phyloP scores from a whole-genome alignment of 208 protist genomes.

The Acanthamoeba sp. region DNA sequence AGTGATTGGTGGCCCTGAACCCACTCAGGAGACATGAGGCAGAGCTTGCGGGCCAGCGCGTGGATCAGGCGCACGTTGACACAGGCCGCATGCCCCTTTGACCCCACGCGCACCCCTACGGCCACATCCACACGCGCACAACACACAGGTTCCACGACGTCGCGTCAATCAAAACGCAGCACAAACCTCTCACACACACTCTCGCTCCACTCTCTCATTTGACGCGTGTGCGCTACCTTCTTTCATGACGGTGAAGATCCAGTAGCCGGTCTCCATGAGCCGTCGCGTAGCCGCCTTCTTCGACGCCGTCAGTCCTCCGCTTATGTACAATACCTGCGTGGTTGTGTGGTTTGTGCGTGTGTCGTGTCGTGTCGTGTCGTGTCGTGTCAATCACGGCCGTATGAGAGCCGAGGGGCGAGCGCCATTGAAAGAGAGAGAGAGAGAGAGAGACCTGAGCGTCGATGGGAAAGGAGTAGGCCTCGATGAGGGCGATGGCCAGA shows the following conservation, averaged over 20 bases:
- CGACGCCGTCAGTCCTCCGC: neutral
- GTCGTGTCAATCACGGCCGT: too few relatives aligned
- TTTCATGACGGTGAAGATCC: slow-evolving; percentile 30
- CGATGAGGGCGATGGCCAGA: slow-evolving; percentile 19
- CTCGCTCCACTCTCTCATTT: too few relatives aligned
- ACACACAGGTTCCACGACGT: too few relatives aligned
- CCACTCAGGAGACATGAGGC: slow-evolving; percentile 14
- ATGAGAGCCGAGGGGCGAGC: too few relatives aligned
- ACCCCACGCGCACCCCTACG: neutral
- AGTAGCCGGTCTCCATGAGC: slow-evolving; percentile 13
- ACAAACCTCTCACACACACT: too few relatives aligned
- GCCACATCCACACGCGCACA: too few relatives aligned
- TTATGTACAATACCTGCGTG: slow-evolving; percentile 19
- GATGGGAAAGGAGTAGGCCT: slow-evolving; percentile 10
- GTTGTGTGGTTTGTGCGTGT: too few relatives aligned
- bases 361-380: too few relatives aligned
- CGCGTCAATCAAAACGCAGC: too few relatives aligned
- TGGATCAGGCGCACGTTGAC: slow-evolving; percentile 28
- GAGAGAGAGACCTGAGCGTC: slow-evolving; percentile 23
- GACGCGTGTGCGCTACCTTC: neutral
- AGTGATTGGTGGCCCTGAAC: neutral
- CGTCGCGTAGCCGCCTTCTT: neutral
- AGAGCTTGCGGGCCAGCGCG: neutral
- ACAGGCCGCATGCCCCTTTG: neutral
- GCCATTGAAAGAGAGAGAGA: too few relatives aligned